phyloP scores from a whole-genome alignment of 2,329 filamentous ascomycete species.

The Aplosporella prunicola region DNA sequence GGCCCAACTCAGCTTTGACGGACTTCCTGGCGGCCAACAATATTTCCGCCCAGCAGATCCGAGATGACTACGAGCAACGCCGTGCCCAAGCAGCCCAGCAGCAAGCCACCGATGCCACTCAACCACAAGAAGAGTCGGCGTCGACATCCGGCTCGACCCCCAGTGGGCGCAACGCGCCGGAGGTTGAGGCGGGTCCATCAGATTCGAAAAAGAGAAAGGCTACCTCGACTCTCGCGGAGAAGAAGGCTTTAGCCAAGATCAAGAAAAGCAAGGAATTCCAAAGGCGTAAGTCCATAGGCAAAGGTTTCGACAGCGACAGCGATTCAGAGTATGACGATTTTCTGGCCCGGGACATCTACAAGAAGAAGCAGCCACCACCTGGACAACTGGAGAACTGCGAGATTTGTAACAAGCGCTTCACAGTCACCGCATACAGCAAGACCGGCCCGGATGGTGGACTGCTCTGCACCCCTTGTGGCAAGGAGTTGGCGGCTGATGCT shows the following conservation, averaged over 20 bases:
- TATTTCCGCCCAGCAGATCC: slow-evolving; percentile 58
- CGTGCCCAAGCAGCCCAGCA: slow-evolving; percentile 34
- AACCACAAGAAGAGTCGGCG: slow-evolving; percentile 24
- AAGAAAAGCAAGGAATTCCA: slow-evolving; percentile 42
- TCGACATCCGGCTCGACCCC: slow-evolving; percentile 11
- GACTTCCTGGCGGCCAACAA: slow-evolving; percentile 65
- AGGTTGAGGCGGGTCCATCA: slow-evolving; percentile 2
- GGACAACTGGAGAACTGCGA: slow-evolving; percentile 87
- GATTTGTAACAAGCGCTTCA: slow-evolving; percentile 77
- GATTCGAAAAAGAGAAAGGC: slow-evolving; percentile 35
- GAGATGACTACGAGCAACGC: slow-evolving; percentile 48
- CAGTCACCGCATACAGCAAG: slow-evolving; percentile 81
- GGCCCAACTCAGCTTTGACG: slow-evolving; percentile 57
- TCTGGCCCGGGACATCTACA: slow-evolving; percentile 42
- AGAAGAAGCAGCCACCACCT: slow-evolving; percentile 53
- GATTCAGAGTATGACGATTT: slow-evolving; percentile 39
- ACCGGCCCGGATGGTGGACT: slow-evolving; percentile 74
- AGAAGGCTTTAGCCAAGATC: slow-evolving; percentile 25
- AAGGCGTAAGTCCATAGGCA: slow-evolving; percentile 36
- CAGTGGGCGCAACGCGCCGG: slow-evolving; percentile 33
- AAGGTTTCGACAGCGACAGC: slow-evolving; percentile 34
- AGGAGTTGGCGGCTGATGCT: slow-evolving; percentile 58
- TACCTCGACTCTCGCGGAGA: slow-evolving; percentile 7
- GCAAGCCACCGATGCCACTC: slow-evolving; percentile 24
- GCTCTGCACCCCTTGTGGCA: slow-evolving; percentile 75